A percentile compares a stretch with the other conserved stretches of the same genome.
Conservation (phyloP, 2,329 filamentous ascomycete species). For the Chrysosporium queenslandicum region DNA sequence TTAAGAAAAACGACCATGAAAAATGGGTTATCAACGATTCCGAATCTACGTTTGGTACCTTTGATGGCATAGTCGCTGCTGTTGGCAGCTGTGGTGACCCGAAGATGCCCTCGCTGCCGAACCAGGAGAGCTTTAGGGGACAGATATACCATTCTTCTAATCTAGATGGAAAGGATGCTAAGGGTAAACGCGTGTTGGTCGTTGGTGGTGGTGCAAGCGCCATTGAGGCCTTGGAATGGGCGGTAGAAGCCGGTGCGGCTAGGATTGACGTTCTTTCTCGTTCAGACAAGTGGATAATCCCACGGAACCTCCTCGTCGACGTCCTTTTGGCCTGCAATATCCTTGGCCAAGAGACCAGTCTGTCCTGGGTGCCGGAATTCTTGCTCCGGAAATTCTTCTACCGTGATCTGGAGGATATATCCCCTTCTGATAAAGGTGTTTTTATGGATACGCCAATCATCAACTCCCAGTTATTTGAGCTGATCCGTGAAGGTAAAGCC, state of each 20-base stretch:
- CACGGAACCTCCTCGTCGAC: constrained; percentile 66
- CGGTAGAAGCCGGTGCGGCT: constrained; percentile 53
- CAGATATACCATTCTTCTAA: constrained; percentile 65
- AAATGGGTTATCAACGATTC: constrained; percentile 73
- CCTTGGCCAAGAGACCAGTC: constrained; percentile 62
- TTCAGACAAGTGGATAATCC: constrained; percentile 81
- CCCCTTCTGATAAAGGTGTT: constrained; percentile 60
- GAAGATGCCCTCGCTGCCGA: constrained; percentile 60
- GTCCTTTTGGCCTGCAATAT: constrained; percentile 65
- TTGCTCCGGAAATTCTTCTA: constrained; percentile 73
- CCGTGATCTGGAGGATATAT: constrained; percentile 63
- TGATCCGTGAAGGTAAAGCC: constrained; percentile 60
- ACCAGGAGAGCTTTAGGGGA: constrained; percentile 63
- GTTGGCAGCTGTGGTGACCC: constrained; percentile 72
- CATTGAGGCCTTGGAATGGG: constrained; percentile 74
- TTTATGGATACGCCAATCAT: constrained; percentile 83
- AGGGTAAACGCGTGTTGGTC: constrained; percentile 64
- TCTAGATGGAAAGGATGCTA: constrained; percentile 60
- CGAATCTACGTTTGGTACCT: constrained; percentile 56
- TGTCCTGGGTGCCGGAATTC: constrained; percentile 69
- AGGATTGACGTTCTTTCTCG: constrained; percentile 65
- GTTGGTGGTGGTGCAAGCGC: constrained; percentile 73
- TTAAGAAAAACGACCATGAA: constrained; percentile 58
- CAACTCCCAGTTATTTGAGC: constrained; percentile 68
- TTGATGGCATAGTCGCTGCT: constrained; percentile 68